A percentile compares a stretch with the other conserved stretches of the same genome.
Evolutionary conservation across 768 basidiomycete species (phyloP).

Genomic region (Tricholoma flavovirens): DNA sequence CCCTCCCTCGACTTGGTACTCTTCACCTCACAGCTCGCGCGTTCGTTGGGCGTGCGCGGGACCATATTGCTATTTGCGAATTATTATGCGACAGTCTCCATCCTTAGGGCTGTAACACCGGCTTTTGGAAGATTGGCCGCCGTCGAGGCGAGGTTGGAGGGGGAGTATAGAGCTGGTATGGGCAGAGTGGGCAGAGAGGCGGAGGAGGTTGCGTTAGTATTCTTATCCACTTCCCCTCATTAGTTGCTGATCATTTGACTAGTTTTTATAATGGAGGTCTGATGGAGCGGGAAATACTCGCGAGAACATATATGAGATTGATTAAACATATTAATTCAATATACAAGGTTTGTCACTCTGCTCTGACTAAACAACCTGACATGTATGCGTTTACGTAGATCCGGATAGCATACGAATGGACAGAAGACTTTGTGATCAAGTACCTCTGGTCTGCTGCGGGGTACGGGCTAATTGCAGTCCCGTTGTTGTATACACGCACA

Average conservation of each 20-base stretch:
- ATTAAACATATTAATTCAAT: slow-evolving; percentile 90
- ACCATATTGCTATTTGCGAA: slow-evolving; percentile 74
- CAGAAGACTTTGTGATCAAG: slow-evolving; percentile 95
- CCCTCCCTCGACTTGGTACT: slow-evolving; percentile 86
- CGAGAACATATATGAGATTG: slow-evolving; percentile 67
- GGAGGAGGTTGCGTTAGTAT: slow-evolving; percentile 84
- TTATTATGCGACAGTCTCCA: slow-evolving; percentile 81
- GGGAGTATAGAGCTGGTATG: slow-evolving; percentile 87
- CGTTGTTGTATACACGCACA: slow-evolving; percentile 67
- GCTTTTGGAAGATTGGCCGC: slow-evolving; percentile 90
- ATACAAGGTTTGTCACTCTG: slow-evolving; percentile 56
- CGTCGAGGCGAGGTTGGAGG: slow-evolving; percentile 80
- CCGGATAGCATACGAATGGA: slow-evolving; percentile 91
- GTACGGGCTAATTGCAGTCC: slow-evolving; percentile 87
- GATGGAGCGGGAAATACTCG: slow-evolving; percentile 78
- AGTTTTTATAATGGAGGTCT: slow-evolving; percentile 91
- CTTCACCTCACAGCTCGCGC: slow-evolving; percentile 87
- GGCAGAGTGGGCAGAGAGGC: slow-evolving; percentile 81
- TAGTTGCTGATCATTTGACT: background rate
- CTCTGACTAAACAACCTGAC: background rate
- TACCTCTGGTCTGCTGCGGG: slow-evolving; percentile 94
- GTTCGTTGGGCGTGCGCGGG: slow-evolving; percentile 82
- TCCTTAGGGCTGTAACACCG: slow-evolving; percentile 81
- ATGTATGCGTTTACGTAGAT: slow-evolving; percentile 51
- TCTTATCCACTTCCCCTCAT: background rate